These are phyloP conservation scores for Neopestalotiopsis rosae DNA, from an alignment of 2,329 filamentous ascomycete species.

Conservation along the genomic window DNA sequence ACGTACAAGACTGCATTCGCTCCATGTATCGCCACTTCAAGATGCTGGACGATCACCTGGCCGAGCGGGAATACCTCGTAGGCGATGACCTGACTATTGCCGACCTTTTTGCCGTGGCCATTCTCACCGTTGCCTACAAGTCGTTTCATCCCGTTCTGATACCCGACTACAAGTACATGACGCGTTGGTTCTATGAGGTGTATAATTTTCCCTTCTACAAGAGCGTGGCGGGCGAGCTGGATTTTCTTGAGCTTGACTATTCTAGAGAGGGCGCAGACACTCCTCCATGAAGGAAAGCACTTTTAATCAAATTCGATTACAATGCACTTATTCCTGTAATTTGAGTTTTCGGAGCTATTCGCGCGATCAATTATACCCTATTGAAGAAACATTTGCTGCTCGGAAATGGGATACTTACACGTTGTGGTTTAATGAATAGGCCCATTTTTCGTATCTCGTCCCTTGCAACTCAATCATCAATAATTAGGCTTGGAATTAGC, in stretches of 20 bases:
- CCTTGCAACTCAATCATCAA: too few species aligned
- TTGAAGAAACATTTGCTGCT: too few species aligned
- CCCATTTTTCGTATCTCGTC: too few species aligned
- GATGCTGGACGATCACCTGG: constrained; percentile 22
- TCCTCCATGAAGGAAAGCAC: not conserved
- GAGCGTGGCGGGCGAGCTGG: constrained; percentile 19
- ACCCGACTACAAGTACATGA: constrained; percentile 16
- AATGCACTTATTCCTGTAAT: too few species aligned
- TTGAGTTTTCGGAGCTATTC: too few species aligned
- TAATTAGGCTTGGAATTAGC: too few species aligned
- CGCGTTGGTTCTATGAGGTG: constrained; percentile 22
- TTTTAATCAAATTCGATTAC: too few species aligned
- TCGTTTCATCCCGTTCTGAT: constrained; percentile 21
- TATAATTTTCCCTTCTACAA: constrained; percentile 21
- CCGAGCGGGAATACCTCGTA: constrained; percentile 20
- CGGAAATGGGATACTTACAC: too few species aligned
- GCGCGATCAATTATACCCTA: too few species aligned
- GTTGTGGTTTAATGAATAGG: too few species aligned
- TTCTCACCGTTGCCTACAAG: constrained; percentile 18
- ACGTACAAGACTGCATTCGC: constrained; percentile 20
- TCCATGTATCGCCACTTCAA: constrained; percentile 18
- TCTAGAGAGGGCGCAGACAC: not conserved
- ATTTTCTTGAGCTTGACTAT: constrained; percentile 11
- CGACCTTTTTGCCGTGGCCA: constrained; percentile 22
- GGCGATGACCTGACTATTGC: constrained; percentile 21